A percentile compares a stretch with the other conserved stretches of the same genome.
phyloP scores from a whole-genome alignment of 1,284 basidiomycete genomes.

The Sanghuangporus weigelae region DNA sequence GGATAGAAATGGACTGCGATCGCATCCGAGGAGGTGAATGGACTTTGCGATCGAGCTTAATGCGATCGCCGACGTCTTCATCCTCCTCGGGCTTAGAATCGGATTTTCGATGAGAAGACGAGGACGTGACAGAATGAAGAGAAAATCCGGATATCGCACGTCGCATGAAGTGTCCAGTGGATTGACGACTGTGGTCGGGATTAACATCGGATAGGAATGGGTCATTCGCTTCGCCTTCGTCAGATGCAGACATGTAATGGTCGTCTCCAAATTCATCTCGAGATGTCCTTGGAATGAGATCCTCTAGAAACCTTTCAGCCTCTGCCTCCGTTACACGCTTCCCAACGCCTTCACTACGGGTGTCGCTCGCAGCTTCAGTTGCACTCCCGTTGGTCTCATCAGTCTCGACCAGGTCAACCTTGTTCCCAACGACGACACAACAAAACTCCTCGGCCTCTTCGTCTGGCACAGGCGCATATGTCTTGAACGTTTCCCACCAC shows the following conservation, averaged over 20 bases:
- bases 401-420: conserved; percentile 49
- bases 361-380: neutral
- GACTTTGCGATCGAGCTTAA: neutral
- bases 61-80: neutral
- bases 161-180: conserved; percentile 5
- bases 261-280: neutral
- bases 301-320: conserved; percentile 44
- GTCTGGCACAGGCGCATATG: conserved; percentile 57
- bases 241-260: neutral
- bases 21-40: conserved; percentile 1
- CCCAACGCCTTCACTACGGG: conserved; percentile 15
- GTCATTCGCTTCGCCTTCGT: neutral
- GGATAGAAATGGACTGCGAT: conserved; percentile 14
- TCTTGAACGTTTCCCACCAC: conserved; percentile 75
- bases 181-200: neutral
- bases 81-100: neutral
- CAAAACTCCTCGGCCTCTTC: conserved; percentile 61
- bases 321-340: conserved; percentile 31
- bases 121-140: conserved; percentile 3
- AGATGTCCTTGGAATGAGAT: conserved; percentile 42
- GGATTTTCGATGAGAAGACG: neutral
- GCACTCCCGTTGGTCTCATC: conserved; percentile 12
- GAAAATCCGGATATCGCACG: conserved; percentile 8
- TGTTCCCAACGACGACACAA: conserved; percentile 76
- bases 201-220: neutral